Evolutionary conservation across 352 stramenopile species (phyloP).

Genomic region (Blastocystis hominis): DNA sequence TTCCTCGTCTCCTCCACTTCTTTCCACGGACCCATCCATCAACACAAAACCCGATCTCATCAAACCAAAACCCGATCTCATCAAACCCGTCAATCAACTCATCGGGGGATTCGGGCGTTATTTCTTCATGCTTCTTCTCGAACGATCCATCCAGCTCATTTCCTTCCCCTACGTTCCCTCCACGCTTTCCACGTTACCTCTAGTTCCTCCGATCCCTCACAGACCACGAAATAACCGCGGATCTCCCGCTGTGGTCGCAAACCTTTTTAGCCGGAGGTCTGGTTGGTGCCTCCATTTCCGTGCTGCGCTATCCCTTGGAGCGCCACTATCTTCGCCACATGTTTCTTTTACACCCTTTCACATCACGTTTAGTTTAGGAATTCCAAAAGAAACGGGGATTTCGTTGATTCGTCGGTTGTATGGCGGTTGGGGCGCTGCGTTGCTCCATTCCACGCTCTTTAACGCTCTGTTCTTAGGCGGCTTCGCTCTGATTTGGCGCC

Average conservation of each 20-base stretch:
- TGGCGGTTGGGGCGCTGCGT: background rate
- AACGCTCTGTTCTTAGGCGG: conserved; percentile 25
- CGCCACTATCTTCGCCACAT: background rate
- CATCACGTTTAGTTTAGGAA: background rate
- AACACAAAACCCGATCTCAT: background rate
- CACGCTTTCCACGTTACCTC: background rate
- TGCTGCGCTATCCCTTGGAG: background rate
- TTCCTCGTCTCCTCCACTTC: too few relatives aligned
- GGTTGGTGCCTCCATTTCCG: background rate
- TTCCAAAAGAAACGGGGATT: background rate
- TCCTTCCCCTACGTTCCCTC: background rate
- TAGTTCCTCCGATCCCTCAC: conserved; percentile 3
- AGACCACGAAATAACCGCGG: background rate
- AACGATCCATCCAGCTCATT: background rate
- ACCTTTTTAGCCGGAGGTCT: background rate
- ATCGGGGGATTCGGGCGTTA: background rate
- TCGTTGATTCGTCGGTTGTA: background rate
- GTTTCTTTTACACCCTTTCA: background rate
- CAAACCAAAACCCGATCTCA: background rate
- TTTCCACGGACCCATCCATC: too few relatives aligned
- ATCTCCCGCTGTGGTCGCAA: background rate
- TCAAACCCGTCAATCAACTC: background rate
- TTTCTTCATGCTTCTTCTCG: background rate
- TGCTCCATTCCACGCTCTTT: background rate
- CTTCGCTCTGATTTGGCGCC: background rate